Evolutionary conservation across 1,139 yeast genomes (phyloP), one percentile per base, ranked within the genome.

Genomic region (Insectozyma bohioensis): DNA sequence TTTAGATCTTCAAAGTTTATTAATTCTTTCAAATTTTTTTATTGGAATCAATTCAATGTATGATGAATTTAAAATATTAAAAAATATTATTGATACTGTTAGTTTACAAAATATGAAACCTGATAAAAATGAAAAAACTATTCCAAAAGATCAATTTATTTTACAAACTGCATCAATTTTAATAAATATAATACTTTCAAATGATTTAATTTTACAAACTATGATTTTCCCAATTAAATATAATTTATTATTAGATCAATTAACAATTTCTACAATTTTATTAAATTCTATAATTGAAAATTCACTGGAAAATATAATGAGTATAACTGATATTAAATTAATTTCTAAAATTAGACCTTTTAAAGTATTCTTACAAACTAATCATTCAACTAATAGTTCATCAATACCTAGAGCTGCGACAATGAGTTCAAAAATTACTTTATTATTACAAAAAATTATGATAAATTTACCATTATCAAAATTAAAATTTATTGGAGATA

Each of bases 221-320:
- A 44, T 56, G 1, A 35, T 70, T 0, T 53, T 62, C 9, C 79
- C 79, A 1, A 42, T 71, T 1, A 54, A 66, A 3, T 67, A 49
- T 40, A 65, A 63, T 36, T 53, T 63, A 25, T 36, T 46, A 3
- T 52, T 54, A 14, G 52, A 57, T 16, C 51, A 52, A 12, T 37
- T 70, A 27, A 53, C 44, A 12, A 54, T 70, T n/a, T 58, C 60
- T 10, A 57, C 56, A 20, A 43, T 68, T 1, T 25, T 49, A 10
- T 31, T 65, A 7, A 54, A 49, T 18, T 21, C 42, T 14, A 27
- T 28, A 10, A 13, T 18, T 2, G 47, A 46, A 19, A 32, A 34
- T 20, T 26, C 26, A 11, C 21, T 21, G 8, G 41, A 36, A 10
- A 42, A 37, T 1, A 17, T 63, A 2, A 39, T 54, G 3, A 45